These are phyloP conservation scores for Lentinus polychrous DNA, from an alignment of 1,284 basidiomycete genomes.

Conservation along the genomic window DNA sequence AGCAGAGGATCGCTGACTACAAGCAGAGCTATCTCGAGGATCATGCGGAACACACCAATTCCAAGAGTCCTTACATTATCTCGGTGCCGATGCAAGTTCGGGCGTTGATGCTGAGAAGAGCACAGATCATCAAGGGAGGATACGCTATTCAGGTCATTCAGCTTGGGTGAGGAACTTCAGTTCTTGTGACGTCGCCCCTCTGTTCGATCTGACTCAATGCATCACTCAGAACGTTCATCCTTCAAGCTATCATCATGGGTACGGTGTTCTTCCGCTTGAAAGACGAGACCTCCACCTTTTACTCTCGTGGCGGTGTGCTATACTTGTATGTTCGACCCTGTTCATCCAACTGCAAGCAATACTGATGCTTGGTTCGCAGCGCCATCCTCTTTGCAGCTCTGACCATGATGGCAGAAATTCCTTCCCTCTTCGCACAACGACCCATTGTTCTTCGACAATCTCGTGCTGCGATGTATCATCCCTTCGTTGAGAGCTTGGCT, in stretches of 20 bases:
- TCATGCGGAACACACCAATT: slow-evolving; percentile 31
- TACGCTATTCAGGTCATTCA: slow-evolving; percentile 33
- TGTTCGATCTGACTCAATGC: background rate
- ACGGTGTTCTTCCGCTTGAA: slow-evolving; percentile 67
- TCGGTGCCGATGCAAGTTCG: slow-evolving; percentile 47
- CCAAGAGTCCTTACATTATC: slow-evolving; percentile 25
- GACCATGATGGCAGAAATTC: slow-evolving; percentile 66
- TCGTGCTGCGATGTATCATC: slow-evolving; percentile 57
- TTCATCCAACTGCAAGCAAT: background rate
- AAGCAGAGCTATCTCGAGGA: slow-evolving; percentile 44
- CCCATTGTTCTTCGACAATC: slow-evolving; percentile 62
- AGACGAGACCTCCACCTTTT: slow-evolving; percentile 60
- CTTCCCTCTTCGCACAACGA: slow-evolving; percentile 64
- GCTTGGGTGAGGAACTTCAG: slow-evolving; percentile 14
- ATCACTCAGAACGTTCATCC: slow-evolving; percentile 10
- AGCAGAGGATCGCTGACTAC: slow-evolving; percentile 31
- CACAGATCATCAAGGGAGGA: slow-evolving; percentile 64
- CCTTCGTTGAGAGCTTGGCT: slow-evolving; percentile 60
- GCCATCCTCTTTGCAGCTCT: slow-evolving; percentile 49
- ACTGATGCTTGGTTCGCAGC: slow-evolving; percentile 20
- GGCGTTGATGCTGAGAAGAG: slow-evolving; percentile 57
- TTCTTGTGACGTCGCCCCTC: background rate
- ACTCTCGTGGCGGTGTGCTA: slow-evolving; percentile 73
- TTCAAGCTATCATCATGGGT: slow-evolving; percentile 23
- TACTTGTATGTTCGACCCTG: slow-evolving; percentile 48